Base-by-base conservation (phyloP, 768 basidiomycete species). In the Crepidotus variabilis region DNA sequence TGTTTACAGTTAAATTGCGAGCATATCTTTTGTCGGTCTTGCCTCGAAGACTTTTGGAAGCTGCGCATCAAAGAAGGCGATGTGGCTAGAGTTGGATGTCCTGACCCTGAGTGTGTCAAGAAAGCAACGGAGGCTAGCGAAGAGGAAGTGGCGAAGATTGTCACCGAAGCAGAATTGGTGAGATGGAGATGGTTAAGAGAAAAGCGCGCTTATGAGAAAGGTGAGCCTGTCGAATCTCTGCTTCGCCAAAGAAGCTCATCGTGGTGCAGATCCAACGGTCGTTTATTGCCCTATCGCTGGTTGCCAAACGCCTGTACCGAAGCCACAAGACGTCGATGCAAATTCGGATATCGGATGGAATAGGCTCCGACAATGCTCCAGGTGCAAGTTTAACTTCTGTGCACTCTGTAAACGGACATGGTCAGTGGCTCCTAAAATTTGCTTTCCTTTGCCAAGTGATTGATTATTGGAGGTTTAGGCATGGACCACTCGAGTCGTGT, bases 51-150 rank as follows among this genome's bases (percentile, higher is more conserved):
- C 14, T 20, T 43, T 67, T 97, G 93, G 93, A 78, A 79, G 46
- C 67, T 93, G 50, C 88, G 87, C 61, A 88, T 97, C 52, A 73
- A 71, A 49, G 92, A 95, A 65, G 94, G 94, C 6, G 85, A 88
- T 57, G 74, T 93, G 13, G 79, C 76, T 28, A 77, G 78, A n/a
- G 93, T 97, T 1, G 81, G 87, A 0, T 97, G 94, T 67, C 90
- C 94, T 1, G 87, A 92, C 63, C 83, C 85, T 1, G 76, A 75
- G 33, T 97, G 94, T 62, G 83, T 89, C n/a, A 92, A 91, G 64
- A 68, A 68, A 5, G 72, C 73, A 24, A 74, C 78, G 28, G 83
- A 83, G 57, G 86, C 85, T 0, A 75, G 75, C 22, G 85, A 88
- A 61, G 88, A 87, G 45, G 87, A 94, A 62, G 84, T 94, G 5